These are phyloP conservation scores for Aphanomyces stellatus DNA, from an alignment of 352 stramenopile genomes.

Conservation along the genomic window DNA sequence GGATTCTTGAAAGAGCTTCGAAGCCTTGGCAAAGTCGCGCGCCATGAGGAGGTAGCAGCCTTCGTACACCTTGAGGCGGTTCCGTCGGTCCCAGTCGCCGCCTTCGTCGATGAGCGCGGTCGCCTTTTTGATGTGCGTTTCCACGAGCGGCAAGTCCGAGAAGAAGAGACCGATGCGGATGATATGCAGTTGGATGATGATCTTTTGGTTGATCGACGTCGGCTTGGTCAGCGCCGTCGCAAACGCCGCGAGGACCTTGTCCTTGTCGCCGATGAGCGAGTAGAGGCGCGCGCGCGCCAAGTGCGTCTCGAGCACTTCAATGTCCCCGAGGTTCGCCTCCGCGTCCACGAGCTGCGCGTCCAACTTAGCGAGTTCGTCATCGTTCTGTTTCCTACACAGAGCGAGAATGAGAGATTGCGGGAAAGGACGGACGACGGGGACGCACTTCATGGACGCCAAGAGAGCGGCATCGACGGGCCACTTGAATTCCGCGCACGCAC, in stretches of 20 bases:
- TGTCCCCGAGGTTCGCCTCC: conserved; percentile 95
- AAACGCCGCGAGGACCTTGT: conserved; percentile 88
- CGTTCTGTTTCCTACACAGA: conserved; percentile 35
- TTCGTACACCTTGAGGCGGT: conserved; percentile 98
- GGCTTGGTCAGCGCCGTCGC: conserved; percentile 88
- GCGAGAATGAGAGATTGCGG: not conserved
- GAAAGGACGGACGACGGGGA: not conserved
- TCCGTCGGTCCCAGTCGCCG: conserved; percentile 98
- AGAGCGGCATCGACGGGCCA: conserved; percentile 55
- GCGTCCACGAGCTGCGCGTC: conserved; percentile 87
- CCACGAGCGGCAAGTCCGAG: conserved; percentile 72
- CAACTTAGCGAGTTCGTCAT: conserved; percentile 59
- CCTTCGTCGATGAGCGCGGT: conserved; percentile 87
- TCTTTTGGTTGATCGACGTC: conserved; percentile 95
- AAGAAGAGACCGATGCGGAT: conserved; percentile 86
- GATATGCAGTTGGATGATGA: conserved; percentile 94
- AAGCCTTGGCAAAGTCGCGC: conserved; percentile 91
- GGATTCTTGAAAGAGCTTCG: conserved; percentile 90
- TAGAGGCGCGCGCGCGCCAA: conserved; percentile 91
- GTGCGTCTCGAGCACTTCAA: conserved; percentile 95
- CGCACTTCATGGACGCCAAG: conserved; percentile 37
- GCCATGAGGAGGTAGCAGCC: conserved; percentile 90
- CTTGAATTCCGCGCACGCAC: conserved; percentile 56
- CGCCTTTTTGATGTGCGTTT: conserved; percentile 85
- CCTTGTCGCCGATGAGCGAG: conserved; percentile 89